These are phyloP conservation scores for Bipolaris victoriae DNA, from an alignment of 2,329 filamentous ascomycete species.

Conservation along the genomic window DNA sequence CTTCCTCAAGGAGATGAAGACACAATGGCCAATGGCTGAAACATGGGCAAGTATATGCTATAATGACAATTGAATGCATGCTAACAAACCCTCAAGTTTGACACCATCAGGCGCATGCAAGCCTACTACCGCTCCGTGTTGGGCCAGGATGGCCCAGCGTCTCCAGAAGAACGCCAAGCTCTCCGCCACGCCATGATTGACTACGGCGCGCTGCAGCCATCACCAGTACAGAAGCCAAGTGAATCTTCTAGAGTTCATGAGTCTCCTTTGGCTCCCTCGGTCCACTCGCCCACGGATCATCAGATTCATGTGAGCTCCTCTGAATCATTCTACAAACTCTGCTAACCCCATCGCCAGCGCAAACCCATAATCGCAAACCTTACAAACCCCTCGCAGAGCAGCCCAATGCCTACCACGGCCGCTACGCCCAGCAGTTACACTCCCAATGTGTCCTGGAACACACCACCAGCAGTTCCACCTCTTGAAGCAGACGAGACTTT, in stretches of 20 bases:
- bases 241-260: constrained; percentile 30
- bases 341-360: constrained; percentile 9
- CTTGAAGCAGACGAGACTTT: constrained; percentile 44
- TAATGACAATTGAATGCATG: background rate
- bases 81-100: constrained; percentile 29
- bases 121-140: constrained; percentile 48
- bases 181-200: constrained; percentile 50
- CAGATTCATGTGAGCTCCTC: constrained; percentile 3
- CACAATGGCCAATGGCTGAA: constrained; percentile 51
- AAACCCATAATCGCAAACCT: constrained; percentile 15
- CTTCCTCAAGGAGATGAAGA: constrained; percentile 51
- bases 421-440: constrained; percentile 35
- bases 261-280: constrained; percentile 16
- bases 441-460: constrained; percentile 29
- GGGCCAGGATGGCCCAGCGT: constrained; percentile 44
- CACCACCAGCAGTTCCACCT: constrained; percentile 30
- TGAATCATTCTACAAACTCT: too few species aligned
- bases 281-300: constrained; percentile 8
- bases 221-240: constrained; percentile 45
- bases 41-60: constrained; percentile 30
- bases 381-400: constrained; percentile 20
- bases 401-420: constrained; percentile 28
- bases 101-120: constrained; percentile 53
- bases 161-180: constrained; percentile 47
- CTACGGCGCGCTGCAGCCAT: constrained; percentile 50